These are phyloP conservation scores for Linnemannia schmuckeri DNA, from an alignment of 192 early-diverging fungal species.

Conservation along the genomic window DNA sequence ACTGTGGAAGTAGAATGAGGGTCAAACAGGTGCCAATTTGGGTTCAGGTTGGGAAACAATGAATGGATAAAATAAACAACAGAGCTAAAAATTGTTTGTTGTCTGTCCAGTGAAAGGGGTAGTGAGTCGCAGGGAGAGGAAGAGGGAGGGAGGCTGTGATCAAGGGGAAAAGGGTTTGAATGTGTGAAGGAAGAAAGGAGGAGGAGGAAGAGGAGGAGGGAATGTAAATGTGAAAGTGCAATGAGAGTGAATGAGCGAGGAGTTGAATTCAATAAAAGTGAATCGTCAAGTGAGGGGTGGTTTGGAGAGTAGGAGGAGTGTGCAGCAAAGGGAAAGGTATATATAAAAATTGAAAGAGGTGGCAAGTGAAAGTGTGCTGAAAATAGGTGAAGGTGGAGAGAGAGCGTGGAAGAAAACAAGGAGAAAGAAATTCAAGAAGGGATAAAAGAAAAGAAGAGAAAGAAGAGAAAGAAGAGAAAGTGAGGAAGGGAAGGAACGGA, in stretches of 20 bases:
- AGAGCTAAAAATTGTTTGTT: not conserved
- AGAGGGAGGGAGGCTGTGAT: not conserved
- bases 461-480: not conserved
- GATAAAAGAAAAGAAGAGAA: not conserved
- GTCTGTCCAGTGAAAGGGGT: not conserved
- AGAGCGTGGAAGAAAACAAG: not conserved
- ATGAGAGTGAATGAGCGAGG: too few species aligned
- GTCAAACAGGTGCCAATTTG: not conserved
- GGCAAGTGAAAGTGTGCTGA: slow-evolving; percentile 1
- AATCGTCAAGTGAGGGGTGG: too few species aligned
- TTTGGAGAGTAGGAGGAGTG: too few species aligned
- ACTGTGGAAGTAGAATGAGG: not conserved
- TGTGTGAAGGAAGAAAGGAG: not conserved
- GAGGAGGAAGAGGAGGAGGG: not conserved
- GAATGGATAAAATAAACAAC: not conserved
- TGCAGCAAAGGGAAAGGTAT: not conserved
- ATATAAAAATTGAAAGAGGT: not conserved
- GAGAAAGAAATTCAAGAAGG: not conserved
- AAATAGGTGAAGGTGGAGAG: not conserved
- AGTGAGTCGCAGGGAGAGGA: not conserved
- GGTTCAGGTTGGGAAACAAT: not conserved
- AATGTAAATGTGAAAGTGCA: too few species aligned
- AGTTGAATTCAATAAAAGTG: too few species aligned
- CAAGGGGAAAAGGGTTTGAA: not conserved
- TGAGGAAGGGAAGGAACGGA: not conserved